Evolutionary conservation across 208 protist species (phyloP).

Genomic region (Acanthamoeba divionensis): DNA sequence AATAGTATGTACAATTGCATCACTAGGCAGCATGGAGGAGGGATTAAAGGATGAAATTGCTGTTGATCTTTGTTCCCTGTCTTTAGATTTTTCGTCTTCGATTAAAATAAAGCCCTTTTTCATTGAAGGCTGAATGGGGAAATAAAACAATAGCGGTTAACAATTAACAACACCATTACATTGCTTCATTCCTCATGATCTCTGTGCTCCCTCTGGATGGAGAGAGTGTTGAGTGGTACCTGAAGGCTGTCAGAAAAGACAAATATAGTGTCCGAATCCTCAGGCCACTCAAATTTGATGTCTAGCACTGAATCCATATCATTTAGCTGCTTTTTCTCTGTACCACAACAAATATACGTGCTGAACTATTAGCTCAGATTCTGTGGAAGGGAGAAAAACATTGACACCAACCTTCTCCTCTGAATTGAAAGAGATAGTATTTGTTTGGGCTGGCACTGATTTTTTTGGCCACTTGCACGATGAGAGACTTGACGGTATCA

Average conservation of each 20-base stretch:
- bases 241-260: no score
- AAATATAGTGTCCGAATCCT: neutral
- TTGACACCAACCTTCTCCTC: neutral
- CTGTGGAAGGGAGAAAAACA: neutral
- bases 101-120: neutral
- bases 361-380: no score
- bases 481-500: neutral
- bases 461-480: neutral
- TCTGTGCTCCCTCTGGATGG: neutral
- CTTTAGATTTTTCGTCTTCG: neutral
- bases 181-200: neutral
- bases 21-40: neutral
- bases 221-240: no score
- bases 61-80: neutral
- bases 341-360: neutral
- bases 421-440: neutral
- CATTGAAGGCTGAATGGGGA: neutral
- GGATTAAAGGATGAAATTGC: neutral
- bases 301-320: neutral
- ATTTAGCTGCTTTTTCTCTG: neutral
- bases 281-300: neutral
- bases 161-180: neutral
- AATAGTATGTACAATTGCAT: neutral
- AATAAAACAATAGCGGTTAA: neutral
- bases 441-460: neutral